Evolutionary conservation across 1,139 yeast species (phyloP).

Genomic region (Pichia sp.): DNA sequence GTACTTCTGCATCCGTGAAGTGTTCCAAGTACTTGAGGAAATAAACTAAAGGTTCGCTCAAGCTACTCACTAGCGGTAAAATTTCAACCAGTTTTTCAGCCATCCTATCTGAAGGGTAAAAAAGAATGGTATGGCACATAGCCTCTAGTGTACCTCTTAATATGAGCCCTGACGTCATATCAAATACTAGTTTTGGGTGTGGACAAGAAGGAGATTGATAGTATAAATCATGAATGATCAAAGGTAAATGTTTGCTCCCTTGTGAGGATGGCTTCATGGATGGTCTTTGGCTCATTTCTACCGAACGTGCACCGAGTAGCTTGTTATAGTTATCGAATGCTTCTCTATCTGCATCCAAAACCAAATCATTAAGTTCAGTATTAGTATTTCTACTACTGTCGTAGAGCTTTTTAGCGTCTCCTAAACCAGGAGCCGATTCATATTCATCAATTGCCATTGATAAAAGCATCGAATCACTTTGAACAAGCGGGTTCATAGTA

Average conservation of each 20-base stretch:
- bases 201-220: slow-evolving; percentile 45
- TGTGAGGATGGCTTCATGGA: not conserved
- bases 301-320: not conserved
- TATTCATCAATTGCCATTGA: slow-evolving; percentile 13
- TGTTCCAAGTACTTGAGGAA: slow-evolving; percentile 32
- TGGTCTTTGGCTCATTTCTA: not conserved
- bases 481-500: not conserved
- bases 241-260: slow-evolving; percentile 8
- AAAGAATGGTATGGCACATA: slow-evolving; percentile 67
- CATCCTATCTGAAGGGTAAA: slow-evolving; percentile 36
- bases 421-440: not conserved
- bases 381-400: too few relatives aligned
- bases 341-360: not conserved
- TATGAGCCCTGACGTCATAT: slow-evolving; percentile 41
- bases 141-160: slow-evolving; percentile 60
- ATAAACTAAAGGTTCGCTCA: slow-evolving; percentile 47
- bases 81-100: slow-evolving; percentile 41
- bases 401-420: not conserved
- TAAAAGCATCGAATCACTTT: slow-evolving; percentile 7
- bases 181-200: slow-evolving; percentile 67
- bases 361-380: too few relatives aligned
- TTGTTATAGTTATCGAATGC: not conserved
- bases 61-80: slow-evolving; percentile 64
- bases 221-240: slow-evolving; percentile 18
- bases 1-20: slow-evolving; percentile 9